Base-by-base conservation (phyloP, 768 basidiomycete species). In the Rhizopogon salebrosus region DNA sequence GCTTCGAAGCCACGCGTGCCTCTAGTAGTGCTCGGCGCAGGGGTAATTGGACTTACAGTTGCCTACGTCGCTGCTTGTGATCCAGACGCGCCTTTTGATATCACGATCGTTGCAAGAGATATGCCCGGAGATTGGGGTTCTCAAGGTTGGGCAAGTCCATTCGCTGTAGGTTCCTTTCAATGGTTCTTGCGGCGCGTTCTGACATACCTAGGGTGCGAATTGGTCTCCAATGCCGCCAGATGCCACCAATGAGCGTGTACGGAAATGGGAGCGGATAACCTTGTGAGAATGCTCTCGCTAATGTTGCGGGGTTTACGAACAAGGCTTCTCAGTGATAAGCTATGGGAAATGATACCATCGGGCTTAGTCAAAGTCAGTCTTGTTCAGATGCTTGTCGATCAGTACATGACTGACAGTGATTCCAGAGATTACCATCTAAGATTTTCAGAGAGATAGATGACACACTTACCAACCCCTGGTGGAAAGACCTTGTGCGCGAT, bases 81-180 rank as follows among this genome's bases (percentile, higher is more conserved):
- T 36, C 53, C 55, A 36, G 46, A 54, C 37, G 46, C 39, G n/a
- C 2, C 54, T 3, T 61, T 64, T 51, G 55, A 20, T 14, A 37
- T 70, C 5, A 68, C 66, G 0, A 55, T 72, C 39, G 57, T 73
- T 4, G 72, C 72, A 42, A 61, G 70, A 50, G 72, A 73, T 51
- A 71, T 73, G 64, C 69, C 70, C 2, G 57, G 66, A 41, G 64
- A 68, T 40, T 64, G 61, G 58, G 66, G 66, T 41, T 78, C 75
- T 3, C 74, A 76, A 48, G 74, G 68, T 4, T 79, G 74, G 65
- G 69, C 77, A 8, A 78, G 74, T 50, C 79, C 79, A n/a, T 79
- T 78, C 64, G 77, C 79, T 53, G 76, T 77, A 52, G 49, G 72
- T 63, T 41, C 18, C 14, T 38, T 14, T 27, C 14, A 37, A 18